Evolutionary conservation across 2,329 filamentous ascomycete species (phyloP).

Genomic region (Phaeosphaeriaceae sp.): DNA sequence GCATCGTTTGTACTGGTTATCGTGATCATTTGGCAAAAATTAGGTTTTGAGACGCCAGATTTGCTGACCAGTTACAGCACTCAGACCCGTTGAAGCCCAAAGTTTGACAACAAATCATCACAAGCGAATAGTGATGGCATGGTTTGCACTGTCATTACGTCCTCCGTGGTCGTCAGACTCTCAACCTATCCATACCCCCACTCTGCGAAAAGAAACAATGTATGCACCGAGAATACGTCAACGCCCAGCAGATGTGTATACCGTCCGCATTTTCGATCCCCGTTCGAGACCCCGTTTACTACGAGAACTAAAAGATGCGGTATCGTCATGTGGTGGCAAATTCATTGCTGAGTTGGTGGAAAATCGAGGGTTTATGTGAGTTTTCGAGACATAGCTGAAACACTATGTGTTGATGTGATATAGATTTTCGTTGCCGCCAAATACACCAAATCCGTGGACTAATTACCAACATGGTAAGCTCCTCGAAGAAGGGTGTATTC

Average conservation of each 20-base stretch:
- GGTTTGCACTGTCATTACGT: constrained; percentile 3
- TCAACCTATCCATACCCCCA: background rate
- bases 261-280: constrained; percentile 13
- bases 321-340: constrained; percentile 11
- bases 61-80: no score
- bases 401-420: background rate
- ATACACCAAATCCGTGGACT: constrained; percentile 11
- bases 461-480: constrained; percentile 16
- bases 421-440: constrained; percentile 18
- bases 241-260: constrained; percentile 19
- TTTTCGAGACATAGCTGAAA: background rate
- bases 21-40: no score
- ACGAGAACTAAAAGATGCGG: constrained; percentile 8
- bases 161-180: background rate
- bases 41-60: no score
- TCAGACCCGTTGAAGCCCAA: no score
- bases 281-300: constrained; percentile 8
- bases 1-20: no score
- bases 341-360: constrained; percentile 18
- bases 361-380: constrained; percentile 19
- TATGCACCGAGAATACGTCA: background rate
- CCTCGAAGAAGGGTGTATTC: constrained; percentile 25
- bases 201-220: background rate
- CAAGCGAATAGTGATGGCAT: background rate
- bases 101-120: no score